Base-by-base conservation (phyloP, 2,329 filamentous ascomycete genomes). In the Xylariaceae sp. region DNA sequence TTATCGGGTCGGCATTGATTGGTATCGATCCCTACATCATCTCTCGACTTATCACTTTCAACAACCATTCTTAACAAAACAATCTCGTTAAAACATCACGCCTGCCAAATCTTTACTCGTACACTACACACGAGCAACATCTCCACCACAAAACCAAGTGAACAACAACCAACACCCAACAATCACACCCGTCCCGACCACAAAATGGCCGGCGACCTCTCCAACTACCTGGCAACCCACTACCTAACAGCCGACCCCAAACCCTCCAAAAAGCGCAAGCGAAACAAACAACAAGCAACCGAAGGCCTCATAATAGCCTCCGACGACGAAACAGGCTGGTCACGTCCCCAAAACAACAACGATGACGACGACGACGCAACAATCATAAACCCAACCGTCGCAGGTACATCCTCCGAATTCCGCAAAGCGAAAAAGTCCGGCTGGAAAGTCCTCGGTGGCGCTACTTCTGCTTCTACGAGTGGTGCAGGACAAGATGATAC, bases 141-240 rank as follows among this genome's bases (percentile, higher is more conserved):
- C 1, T 30, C 23, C 1, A 30, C 23, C 4, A 30, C 23, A 4
- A 4, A 5, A 30, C 23, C 5, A 41, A 41, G 8, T 41, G 1
- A 41, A 41, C 37, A 41, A 41, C n/a, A n/a, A n/a, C n/a, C n/a
- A n/a, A n/a, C n/a, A n/a, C 34, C 37, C 39, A 30, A 10, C 57
- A 34, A n/a, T 18, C 45, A 13, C 3, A n/a, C 41, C 23, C 6
- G 37, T 5, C 15, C 17, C 56, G 4, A 50, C 55, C 48, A 37
- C 61, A 65, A 56, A 13, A 85, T 84, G 82, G 75, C 82, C 49
- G 78, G 79, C 61, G 81, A 85, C 66, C 82, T 97, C 65, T 87
- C 91, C 60, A 86, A 87, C 70, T 99, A 97, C 71, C 84, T 99
- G 41, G 92, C 93, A 44, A 88, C 90, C 64, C 94, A 92, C 74